These are phyloP conservation scores for Phaffia australis DNA, from an alignment of 768 basidiomycete genomes.

Conservation along the genomic window DNA sequence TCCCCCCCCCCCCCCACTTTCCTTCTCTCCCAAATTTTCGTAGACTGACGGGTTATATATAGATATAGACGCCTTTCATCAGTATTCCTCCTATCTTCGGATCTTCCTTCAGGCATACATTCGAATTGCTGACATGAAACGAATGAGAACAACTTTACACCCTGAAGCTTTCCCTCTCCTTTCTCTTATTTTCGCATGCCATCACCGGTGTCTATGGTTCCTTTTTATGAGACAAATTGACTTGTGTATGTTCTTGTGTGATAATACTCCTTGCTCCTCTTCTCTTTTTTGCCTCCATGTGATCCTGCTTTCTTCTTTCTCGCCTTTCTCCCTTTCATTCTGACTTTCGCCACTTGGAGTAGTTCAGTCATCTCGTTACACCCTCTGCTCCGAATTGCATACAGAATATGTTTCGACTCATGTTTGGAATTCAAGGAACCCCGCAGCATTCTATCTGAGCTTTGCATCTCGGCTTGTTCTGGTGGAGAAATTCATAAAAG, in stretches of 20 bases:
- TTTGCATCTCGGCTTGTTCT: too few relatives aligned
- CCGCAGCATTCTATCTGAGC: too few relatives aligned
- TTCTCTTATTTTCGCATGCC: background rate
- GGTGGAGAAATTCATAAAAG: too few relatives aligned
- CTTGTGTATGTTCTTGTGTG: background rate
- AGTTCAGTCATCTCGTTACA: background rate
- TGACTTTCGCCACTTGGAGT: too few relatives aligned
- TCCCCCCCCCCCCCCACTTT: background rate
- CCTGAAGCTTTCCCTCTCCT: too few relatives aligned
- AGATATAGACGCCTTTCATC: background rate
- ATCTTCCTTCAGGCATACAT: background rate
- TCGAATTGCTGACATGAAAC: too few relatives aligned
- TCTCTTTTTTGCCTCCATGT: background rate
- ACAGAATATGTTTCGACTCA: too few relatives aligned
- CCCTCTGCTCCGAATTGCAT: background rate
- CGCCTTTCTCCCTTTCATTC: background rate
- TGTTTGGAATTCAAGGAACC: too few relatives aligned
- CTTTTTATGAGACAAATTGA: background rate
- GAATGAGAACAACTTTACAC: too few relatives aligned
- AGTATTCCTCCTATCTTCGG: background rate
- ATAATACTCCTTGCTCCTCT: background rate
- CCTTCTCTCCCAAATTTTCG: background rate
- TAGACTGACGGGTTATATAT: background rate
- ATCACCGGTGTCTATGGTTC: background rate
- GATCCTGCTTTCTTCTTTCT: background rate